These are phyloP conservation scores for Phymatotrichopsis omnivora DNA, from an alignment of 2,329 filamentous ascomycete genomes.

Conservation along the genomic window DNA sequence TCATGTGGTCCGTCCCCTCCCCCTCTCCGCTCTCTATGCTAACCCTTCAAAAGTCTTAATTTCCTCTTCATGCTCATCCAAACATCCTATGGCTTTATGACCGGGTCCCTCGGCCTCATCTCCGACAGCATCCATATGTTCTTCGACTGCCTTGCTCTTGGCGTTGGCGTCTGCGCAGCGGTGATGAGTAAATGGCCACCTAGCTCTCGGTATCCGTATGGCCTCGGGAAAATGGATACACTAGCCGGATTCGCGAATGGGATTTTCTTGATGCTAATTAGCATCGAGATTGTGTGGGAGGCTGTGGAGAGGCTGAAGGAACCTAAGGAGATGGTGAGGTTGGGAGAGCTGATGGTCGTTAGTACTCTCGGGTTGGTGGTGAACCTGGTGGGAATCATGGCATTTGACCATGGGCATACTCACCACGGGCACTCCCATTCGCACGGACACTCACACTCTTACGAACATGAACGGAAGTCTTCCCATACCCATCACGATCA, in stretches of 20 bases:
- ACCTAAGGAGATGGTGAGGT: constrained; percentile 69
- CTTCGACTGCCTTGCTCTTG: constrained; percentile 88
- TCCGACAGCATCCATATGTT: constrained; percentile 99
- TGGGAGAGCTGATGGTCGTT: constrained; percentile 80
- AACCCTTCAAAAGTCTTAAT: constrained; percentile 55
- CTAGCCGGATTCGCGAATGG: constrained; percentile 94
- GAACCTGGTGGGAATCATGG: constrained; percentile 83
- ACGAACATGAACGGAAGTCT: constrained; percentile 33
- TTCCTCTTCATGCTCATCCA: constrained; percentile 92
- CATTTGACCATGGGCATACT: constrained; percentile 55
- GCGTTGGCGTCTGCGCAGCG: constrained; percentile 80
- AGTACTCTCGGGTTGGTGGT: constrained; percentile 78
- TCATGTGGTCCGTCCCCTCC: constrained; percentile 60
- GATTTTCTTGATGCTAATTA: constrained; percentile 89
- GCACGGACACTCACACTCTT: constrained; percentile 39
- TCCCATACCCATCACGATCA: constrained; percentile 31
- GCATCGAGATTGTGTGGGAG: constrained; percentile 91
- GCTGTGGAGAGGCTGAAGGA: constrained; percentile 79
- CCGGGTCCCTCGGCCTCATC: constrained; percentile 85
- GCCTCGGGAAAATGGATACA: constrained; percentile 93
- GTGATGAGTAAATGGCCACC: constrained; percentile 97
- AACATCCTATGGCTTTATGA: constrained; percentile 85
- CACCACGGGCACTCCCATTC: constrained; percentile 36
- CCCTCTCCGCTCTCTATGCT: constrained; percentile 21
- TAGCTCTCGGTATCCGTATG: constrained; percentile 80